These are phyloP conservation scores for Talaromyces sp. DNA, from an alignment of 2,329 filamentous ascomycete genomes.

Conservation along the genomic window DNA sequence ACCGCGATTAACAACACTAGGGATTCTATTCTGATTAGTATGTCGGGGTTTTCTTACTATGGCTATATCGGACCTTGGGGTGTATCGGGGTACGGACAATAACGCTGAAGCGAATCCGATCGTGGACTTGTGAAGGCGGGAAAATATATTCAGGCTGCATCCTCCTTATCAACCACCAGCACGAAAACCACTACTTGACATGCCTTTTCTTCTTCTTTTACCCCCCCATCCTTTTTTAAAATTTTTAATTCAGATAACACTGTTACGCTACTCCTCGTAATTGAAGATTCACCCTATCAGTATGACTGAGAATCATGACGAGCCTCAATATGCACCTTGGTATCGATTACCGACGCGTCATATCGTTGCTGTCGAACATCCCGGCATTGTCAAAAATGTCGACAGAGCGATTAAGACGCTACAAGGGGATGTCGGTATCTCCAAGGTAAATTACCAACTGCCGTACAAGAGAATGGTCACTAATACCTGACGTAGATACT, in stretches of 20 bases:
- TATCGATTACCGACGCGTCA: conserved; percentile 51
- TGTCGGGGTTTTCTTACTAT: too few species aligned
- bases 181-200: not conserved
- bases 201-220: not conserved
- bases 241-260: not conserved
- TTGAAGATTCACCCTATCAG: not conserved
- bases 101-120: not conserved
- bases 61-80: too few species aligned
- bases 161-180: not conserved
- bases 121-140: not conserved
- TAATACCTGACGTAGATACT: conserved; percentile 40
- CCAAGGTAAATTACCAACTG: conserved; percentile 42
- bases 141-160: not conserved
- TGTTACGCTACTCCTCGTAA: too few species aligned
- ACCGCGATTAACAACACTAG: not conserved
- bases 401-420: conserved; percentile 63
- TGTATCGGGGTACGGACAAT: not conserved
- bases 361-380: conserved; percentile 64
- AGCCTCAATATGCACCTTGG: conserved; percentile 39
- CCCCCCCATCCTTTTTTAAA: too few species aligned
- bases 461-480: not conserved
- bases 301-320: not conserved
- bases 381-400: conserved; percentile 62
- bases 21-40: not conserved
- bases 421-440: conserved; percentile 54